These are phyloP conservation scores for Erythrophleum fordii DNA, from an alignment of 306 rosid species.

Conservation along the genomic window DNA sequence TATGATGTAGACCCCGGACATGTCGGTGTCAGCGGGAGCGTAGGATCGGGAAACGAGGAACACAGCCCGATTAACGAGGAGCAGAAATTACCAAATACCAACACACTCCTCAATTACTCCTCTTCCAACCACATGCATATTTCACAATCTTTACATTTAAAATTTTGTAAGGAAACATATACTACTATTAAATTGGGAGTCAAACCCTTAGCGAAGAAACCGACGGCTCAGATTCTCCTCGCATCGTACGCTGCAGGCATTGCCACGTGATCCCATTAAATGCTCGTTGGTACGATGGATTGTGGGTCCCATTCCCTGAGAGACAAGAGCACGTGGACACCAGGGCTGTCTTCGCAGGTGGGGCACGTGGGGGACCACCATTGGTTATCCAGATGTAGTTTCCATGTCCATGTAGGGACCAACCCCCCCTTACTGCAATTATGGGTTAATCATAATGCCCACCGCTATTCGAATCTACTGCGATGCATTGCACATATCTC, in stretches of 20 bases:
- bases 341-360: conserved; percentile 26
- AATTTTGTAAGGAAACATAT: too few species aligned
- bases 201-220: background rate
- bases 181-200: background rate
- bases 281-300: background rate
- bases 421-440: conserved; percentile 38
- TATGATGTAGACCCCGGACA: conserved; percentile 8
- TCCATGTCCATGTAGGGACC: conserved; percentile 42
- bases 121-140: background rate
- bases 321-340: conserved; percentile 43
- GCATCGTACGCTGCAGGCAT: conserved; percentile 30
- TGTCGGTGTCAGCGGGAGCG: conserved; percentile 50
- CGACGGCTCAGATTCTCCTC: conserved; percentile 28
- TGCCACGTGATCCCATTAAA: conserved; percentile 43
- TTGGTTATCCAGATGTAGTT: conserved; percentile 17
- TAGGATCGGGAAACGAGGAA: conserved; percentile 41
- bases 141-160: background rate
- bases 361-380: conserved; percentile 47
- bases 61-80: conserved; percentile 42
- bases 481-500: conserved; percentile 33
- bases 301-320: conserved; percentile 14
- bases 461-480: conserved; percentile 8
- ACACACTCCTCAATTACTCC: background rate
- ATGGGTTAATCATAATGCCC: conserved; percentile 50
- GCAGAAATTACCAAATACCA: conserved; percentile 18